Base-by-base conservation (phyloP, 2,329 filamentous ascomycete species). In the Hypoxylon sp. region DNA sequence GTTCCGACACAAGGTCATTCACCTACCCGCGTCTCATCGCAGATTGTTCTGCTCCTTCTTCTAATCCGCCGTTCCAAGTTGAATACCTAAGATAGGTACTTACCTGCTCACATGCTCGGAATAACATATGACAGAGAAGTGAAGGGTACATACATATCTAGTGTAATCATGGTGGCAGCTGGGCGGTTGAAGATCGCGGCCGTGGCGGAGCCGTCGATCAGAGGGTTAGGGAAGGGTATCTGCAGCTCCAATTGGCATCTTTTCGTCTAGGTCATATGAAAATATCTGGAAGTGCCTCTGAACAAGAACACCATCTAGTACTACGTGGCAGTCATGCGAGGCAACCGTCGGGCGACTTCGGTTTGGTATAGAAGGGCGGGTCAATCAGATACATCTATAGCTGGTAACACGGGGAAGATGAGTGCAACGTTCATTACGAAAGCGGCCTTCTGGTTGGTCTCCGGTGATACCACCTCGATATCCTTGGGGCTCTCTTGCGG, bases 241-340 rank as follows among this genome's bases (percentile, higher is more conserved):
- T 67, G 68, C 68, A 70, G 66, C 59, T 67, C 60, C 67, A 65
- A 63, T 63, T 65, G 66, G 65, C 55, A 68, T 65, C 48, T 54
- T 38, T 32, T 64, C 40, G 33, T 53, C 58, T 54, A 63, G 53
- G 62, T 63, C 62, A 64, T 56, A 66, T 55, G 51, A 57, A 61
- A 32, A 32, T 42, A 57, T 32, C 54, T 58, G 57, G 67, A 57
- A 53, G 53, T 61, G 56, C 62, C 62, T 33, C 48, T 42, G 32
- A 60, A 45, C 33, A 52, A 61, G 55, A 52, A 55, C 55, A 56
- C 50, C 30, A 53, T 44, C 50, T 55, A 38, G 67, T 67, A 67
- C 64, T 69, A 69, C 67, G 64, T 69, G 67, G 67, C 67, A 69
- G 61, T 40, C 26, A 66, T 64, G 67, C 67, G 52, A 67, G 46